A percentile compares a stretch with the other conserved stretches of the same genome.
Conservation (phyloP, 2,329 filamentous ascomycete species). For the Diplodia corticola region DNA sequence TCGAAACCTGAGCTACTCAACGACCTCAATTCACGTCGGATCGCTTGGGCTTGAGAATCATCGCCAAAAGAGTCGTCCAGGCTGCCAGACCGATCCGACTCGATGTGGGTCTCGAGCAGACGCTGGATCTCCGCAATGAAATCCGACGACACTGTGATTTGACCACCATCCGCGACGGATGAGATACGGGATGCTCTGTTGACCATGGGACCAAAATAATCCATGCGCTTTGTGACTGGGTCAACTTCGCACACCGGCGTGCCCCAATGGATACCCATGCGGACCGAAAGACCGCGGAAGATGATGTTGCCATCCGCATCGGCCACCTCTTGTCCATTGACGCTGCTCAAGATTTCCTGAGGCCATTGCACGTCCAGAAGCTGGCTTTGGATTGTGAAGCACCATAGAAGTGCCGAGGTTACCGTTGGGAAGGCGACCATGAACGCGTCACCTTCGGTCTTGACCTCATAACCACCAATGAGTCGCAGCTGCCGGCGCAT, state of each 20-base stretch:
- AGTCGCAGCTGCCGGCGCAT: conserved; percentile 91
- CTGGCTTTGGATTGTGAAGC: conserved; percentile 86
- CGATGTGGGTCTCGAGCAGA: conserved; percentile 84
- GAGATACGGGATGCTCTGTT: conserved; percentile 95
- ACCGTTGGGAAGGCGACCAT: conserved; percentile 99
- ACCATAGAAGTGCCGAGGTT: conserved; percentile 92
- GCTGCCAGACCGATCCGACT: conserved; percentile 71
- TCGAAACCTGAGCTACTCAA: conserved; percentile 92
- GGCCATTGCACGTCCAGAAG: conserved; percentile 92
- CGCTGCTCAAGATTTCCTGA: conserved; percentile 82
- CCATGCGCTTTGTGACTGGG: conserved; percentile 96
- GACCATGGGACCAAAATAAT: conserved; percentile 99
- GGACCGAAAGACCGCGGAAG: conserved; percentile 89
- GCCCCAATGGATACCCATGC: conserved; percentile 97
- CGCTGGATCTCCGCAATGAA: conserved; percentile 96
- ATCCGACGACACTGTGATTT: conserved; percentile 95
- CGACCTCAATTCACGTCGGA: conserved; percentile 82
- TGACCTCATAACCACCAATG: conserved; percentile 97
- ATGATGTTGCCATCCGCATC: conserved; percentile 87
- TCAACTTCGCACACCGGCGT: conserved; percentile 92
- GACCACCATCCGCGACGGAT: conserved; percentile 90
- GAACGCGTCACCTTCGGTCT: conserved; percentile 98
- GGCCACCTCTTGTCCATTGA: conserved; percentile 77
- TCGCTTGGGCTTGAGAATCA: conserved; percentile 71
- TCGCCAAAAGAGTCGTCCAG: conserved; percentile 76